Evolutionary conservation across 176 grass and related monocot species (phyloP).

Genomic region (Avena atlantica): DNA sequence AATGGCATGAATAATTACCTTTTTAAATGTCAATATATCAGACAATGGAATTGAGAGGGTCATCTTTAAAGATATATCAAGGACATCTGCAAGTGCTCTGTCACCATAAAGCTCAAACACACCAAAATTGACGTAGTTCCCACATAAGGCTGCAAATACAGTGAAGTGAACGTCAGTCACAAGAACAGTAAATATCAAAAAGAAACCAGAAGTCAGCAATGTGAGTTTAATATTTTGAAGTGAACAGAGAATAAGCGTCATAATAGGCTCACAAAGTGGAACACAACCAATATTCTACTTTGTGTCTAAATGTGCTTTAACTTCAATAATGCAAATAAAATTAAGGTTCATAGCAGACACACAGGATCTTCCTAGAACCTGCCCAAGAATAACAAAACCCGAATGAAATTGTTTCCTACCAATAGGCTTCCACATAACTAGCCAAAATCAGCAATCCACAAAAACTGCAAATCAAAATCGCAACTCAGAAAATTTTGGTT

Average conservation of each 20-base stretch:
- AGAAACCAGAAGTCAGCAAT: constrained; percentile 20
- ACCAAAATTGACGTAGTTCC: constrained; percentile 98
- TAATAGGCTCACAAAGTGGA: constrained; percentile 22
- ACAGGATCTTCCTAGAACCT: constrained; percentile 3
- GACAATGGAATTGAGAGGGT: constrained; percentile 83
- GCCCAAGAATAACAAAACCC: neutral
- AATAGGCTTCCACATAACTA: neutral
- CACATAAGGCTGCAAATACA: constrained; percentile 75
- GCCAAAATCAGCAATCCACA: constrained; percentile 18
- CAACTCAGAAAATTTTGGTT: neutral
- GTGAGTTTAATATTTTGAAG: neutral
- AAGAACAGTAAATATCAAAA: constrained; percentile 41
- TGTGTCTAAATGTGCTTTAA: neutral
- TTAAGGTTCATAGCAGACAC: neutral
- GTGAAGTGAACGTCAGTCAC: constrained; percentile 26
- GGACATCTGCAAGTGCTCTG: constrained; percentile 88
- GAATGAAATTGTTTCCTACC: neutral
- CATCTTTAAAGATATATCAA: constrained; percentile 99
- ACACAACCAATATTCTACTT: constrained; percentile 10
- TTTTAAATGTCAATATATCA: constrained; percentile 92
- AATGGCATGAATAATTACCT: constrained; percentile 60
- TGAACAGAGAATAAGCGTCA: neutral
- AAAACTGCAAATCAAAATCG: neutral
- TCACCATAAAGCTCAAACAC: constrained; percentile 99
- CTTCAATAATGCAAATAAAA: constrained; percentile 5